A percentile compares a stretch with the other conserved stretches of the same genome.
Conservation (phyloP, 1,284 basidiomycete genomes). For the Rhodofomes roseus region DNA sequence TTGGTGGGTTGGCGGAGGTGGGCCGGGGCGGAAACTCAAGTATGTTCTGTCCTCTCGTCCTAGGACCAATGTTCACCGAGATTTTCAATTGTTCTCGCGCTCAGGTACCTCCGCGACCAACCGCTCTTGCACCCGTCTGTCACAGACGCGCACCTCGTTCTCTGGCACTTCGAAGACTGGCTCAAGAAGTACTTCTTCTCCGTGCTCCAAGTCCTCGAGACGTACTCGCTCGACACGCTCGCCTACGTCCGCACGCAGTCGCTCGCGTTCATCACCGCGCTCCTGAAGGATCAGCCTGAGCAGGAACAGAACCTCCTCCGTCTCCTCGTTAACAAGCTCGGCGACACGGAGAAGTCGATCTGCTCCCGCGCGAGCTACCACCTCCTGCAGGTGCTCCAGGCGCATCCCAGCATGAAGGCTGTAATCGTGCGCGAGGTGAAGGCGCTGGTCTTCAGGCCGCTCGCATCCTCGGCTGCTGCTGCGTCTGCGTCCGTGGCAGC, state of each 20-base stretch:
- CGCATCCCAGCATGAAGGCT: slow-evolving; percentile 92
- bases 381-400: slow-evolving; percentile 85
- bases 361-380: slow-evolving; percentile 91
- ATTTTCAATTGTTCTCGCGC: background rate
- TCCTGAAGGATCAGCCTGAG: slow-evolving; percentile 89
- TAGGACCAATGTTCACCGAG: slow-evolving; percentile 10
- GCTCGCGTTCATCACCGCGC: slow-evolving; percentile 62
- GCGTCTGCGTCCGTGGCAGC: slow-evolving; percentile 16
- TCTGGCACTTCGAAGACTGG: slow-evolving; percentile 97
- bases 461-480: slow-evolving; percentile 38
- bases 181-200: slow-evolving; percentile 97
- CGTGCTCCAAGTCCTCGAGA: slow-evolving; percentile 88
- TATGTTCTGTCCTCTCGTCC: slow-evolving; percentile 33
- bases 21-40: slow-evolving; percentile 78
- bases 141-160: slow-evolving; percentile 72
- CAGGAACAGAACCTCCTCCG: slow-evolving; percentile 96
- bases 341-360: slow-evolving; percentile 86
- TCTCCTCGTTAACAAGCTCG: slow-evolving; percentile 93
- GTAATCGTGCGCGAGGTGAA: slow-evolving; percentile 89
- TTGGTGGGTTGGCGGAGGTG: slow-evolving; percentile 95
- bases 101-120: slow-evolving; percentile 91
- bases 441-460: slow-evolving; percentile 69
- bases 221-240: slow-evolving; percentile 83
- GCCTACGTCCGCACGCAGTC: slow-evolving; percentile 76
- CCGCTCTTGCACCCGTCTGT: slow-evolving; percentile 65